Evolutionary conservation across 768 basidiomycete genomes (phyloP).

Genomic region (Trametes maxima): DNA sequence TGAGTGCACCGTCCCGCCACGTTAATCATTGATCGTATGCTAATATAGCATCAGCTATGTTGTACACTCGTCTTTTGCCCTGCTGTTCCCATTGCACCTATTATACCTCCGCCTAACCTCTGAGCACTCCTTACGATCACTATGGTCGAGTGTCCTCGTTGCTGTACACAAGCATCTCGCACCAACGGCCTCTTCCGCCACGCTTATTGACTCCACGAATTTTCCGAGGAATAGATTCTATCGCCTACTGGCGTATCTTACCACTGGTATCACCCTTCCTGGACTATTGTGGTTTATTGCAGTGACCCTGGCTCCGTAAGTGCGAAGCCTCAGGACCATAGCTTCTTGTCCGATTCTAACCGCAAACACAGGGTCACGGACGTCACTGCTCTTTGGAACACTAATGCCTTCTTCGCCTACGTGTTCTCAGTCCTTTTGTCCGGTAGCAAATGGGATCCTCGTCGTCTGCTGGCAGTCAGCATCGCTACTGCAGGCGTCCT

Average conservation of each 20-base stretch:
- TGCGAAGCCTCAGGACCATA: conserved; percentile 10
- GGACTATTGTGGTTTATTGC: conserved; percentile 76
- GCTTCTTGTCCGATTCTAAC: neutral
- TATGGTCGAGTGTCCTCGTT: conserved; percentile 54
- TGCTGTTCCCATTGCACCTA: conserved; percentile 85
- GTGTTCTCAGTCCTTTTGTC: conserved; percentile 77
- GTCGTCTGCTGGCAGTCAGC: conserved; percentile 69
- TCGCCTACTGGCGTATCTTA: conserved; percentile 38
- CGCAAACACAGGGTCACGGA: conserved; percentile 64
- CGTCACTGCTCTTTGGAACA: conserved; percentile 82
- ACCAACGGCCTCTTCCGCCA: conserved; percentile 4
- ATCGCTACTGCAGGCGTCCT: conserved; percentile 83
- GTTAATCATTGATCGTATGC: neutral
- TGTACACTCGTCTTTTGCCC: conserved; percentile 78
- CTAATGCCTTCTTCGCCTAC: conserved; percentile 91
- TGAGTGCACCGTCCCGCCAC: conserved; percentile 37
- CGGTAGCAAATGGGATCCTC: conserved; percentile 60
- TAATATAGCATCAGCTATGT: conserved; percentile 58
- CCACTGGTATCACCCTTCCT: conserved; percentile 63
- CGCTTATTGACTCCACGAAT: neutral
- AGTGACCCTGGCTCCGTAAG: conserved; percentile 73
- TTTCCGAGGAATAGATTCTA: conserved; percentile 41
- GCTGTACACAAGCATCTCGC: conserved; percentile 44
- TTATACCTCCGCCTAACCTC: conserved; percentile 58
- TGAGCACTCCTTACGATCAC: conserved; percentile 46